Base-by-base conservation (phyloP, 2,329 filamentous ascomycete genomes). In the Aureobasidium namibiae region DNA sequence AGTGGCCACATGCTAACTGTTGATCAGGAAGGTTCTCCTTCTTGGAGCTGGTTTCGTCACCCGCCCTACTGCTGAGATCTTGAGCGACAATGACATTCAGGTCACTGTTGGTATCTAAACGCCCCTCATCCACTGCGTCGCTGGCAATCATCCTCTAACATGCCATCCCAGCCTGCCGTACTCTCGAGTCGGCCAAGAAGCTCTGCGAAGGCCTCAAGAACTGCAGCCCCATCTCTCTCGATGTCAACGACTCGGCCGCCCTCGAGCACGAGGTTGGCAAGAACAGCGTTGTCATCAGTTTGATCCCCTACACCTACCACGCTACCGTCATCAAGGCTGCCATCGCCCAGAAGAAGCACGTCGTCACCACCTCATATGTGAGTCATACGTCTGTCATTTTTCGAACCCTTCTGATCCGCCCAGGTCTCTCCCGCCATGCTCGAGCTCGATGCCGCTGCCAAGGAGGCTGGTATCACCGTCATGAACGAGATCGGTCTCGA, bases 251-350 rank as follows among this genome's bases (percentile, higher is more conserved):
- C 73, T 82, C 81, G 52, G 74, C 80, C 60, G 90, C 89, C 34
- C 85, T 97, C 61, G 91, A 96, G 69, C 83, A 85, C 56, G 90
- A 85, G 70, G 83, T 96, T 61, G 85, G 81, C 70, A 85, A 95
- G 80, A 85, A 88, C 72, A 68, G 64, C 54, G 61, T 73, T 31
- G 68, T 73, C 67, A 78, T 80, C 69, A 76, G 73, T 44, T 70
- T 97, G 75, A 96, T 97, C 67, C 92, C 92, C 53, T 97, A 96
- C 78, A 95, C 85, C 62, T 90, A 85, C 82, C 91, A 95, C 75
- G 89, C 87, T 46, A 80, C 82, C 59, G 91, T 96, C 68, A 95
- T 96, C 83, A 92, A 95, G 82, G 86, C 88, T 36, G 92, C 91
- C 64, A 96, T 97, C 76, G 84, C 87, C 69, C 83, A 87, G 69